These are phyloP conservation scores for Mallotus japonicus DNA, from an alignment of 441 rosid species.

Conservation along the genomic window DNA sequence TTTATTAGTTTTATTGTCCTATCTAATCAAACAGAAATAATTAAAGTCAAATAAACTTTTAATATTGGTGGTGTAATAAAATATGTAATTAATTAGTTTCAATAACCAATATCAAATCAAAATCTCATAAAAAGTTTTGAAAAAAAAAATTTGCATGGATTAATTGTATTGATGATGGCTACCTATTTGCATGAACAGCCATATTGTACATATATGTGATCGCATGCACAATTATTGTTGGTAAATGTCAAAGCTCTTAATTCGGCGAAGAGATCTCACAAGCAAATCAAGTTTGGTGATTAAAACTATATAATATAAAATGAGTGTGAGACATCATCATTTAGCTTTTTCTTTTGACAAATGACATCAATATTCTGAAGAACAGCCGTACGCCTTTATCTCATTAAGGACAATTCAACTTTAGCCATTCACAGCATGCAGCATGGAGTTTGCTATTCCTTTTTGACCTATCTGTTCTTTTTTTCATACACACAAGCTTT, in stretches of 20 bases:
- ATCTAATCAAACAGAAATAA: too few relatives aligned
- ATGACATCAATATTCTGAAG: not conserved
- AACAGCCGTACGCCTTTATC: not conserved
- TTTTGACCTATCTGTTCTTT: not conserved
- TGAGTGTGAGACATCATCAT: conserved; percentile 3
- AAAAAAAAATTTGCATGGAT: too few relatives aligned
- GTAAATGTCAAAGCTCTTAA: not conserved
- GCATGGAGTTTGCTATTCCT: not conserved
- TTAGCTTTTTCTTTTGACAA: not conserved
- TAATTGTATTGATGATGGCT: too few relatives aligned
- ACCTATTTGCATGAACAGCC: too few relatives aligned
- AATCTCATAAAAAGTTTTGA: too few relatives aligned
- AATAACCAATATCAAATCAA: too few relatives aligned
- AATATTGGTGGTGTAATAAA: too few relatives aligned
- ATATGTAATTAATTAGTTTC: too few relatives aligned
- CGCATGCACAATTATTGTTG: not conserved
- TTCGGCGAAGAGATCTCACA: not conserved
- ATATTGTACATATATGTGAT: not conserved
- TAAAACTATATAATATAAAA: not conserved
- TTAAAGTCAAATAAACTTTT: too few relatives aligned
- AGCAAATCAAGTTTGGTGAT: not conserved
- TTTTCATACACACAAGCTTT: not conserved
- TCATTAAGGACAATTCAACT: not conserved
- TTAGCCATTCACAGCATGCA: not conserved
- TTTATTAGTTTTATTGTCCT: too few relatives aligned